Conservation (phyloP, 345 rosid genomes). For the Populus davidiana region DNA sequence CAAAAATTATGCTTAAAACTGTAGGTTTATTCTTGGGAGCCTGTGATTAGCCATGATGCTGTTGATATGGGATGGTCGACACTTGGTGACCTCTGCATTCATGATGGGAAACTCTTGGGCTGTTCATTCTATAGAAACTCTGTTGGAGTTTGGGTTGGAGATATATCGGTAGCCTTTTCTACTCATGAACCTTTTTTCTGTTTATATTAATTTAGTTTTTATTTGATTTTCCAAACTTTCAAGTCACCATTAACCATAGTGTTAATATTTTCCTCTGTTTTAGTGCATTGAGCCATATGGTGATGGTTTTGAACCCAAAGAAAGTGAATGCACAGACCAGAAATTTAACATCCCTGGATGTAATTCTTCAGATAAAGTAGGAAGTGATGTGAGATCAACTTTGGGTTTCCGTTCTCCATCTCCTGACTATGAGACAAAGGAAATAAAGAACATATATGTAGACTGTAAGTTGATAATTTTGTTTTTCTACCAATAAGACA, state of each 20-base stretch:
- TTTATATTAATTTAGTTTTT: background rate
- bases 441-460: conserved; percentile 89
- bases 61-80: conserved; percentile 92
- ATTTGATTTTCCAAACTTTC: background rate
- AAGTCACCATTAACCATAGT: background rate
- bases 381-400: conserved; percentile 39
- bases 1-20: conserved; percentile 22
- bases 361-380: conserved; percentile 44
- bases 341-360: conserved; percentile 41
- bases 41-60: conserved; percentile 78
- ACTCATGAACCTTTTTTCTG: background rate
- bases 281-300: conserved; percentile 87
- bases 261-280: conserved; percentile 3
- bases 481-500: background rate
- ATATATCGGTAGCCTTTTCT: conserved; percentile 51
- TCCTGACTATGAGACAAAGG: conserved; percentile 70
- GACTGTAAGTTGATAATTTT: conserved; percentile 63
- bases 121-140: conserved; percentile 78
- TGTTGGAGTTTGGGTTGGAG: conserved; percentile 89
- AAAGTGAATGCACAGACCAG: conserved; percentile 43
- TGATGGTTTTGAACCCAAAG: conserved; percentile 37
- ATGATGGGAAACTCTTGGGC: conserved; percentile 80
- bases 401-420: conserved; percentile 41
- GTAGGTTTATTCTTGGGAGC: conserved; percentile 99
- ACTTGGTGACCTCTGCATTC: conserved; percentile 83